Conservation (phyloP, 2,329 filamentous ascomycete species). For the Trichophyton simii region DNA sequence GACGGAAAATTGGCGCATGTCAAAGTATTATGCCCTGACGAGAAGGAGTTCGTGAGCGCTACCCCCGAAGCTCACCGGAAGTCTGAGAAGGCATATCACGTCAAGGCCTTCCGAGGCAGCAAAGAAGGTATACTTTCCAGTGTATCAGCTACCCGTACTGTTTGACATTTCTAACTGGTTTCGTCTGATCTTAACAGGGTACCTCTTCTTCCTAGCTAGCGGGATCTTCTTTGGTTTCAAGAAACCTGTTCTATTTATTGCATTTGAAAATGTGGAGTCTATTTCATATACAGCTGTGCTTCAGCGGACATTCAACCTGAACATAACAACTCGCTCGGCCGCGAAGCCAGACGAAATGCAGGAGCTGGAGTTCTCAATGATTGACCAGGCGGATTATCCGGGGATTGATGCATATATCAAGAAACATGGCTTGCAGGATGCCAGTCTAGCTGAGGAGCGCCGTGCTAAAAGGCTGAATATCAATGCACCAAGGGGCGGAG, state of each 20-base stretch:
- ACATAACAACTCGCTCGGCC: constrained; percentile 36
- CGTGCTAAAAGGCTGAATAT: constrained; percentile 49
- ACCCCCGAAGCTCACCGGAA: constrained; percentile 50
- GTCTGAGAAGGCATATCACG: constrained; percentile 50
- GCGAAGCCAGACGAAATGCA: constrained; percentile 30
- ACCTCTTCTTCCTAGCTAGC: constrained; percentile 49
- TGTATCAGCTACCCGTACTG: not conserved
- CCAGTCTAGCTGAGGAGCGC: constrained; percentile 48
- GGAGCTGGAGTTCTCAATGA: constrained; percentile 53
- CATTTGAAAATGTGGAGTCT: constrained; percentile 46
- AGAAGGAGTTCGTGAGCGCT: constrained; percentile 48
- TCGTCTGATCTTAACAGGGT: constrained; percentile 32
- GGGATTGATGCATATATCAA: constrained; percentile 53
- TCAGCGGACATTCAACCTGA: constrained; percentile 54
- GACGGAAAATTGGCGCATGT: constrained; percentile 37
- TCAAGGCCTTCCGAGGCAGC: constrained; percentile 51
- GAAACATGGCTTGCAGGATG: constrained; percentile 48
- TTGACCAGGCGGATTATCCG: constrained; percentile 50
- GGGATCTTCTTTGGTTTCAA: constrained; percentile 55
- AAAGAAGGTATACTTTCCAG: constrained; percentile 43
- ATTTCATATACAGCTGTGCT: constrained; percentile 53
- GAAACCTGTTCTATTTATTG: constrained; percentile 51
- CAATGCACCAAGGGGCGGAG: constrained; percentile 27
- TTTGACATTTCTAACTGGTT: not conserved
- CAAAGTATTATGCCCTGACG: constrained; percentile 42